A percentile compares a stretch with the other conserved stretches of the same genome.
Conservation (phyloP, 805 yeast species). For the Kodamaea fukazawae region DNA sequence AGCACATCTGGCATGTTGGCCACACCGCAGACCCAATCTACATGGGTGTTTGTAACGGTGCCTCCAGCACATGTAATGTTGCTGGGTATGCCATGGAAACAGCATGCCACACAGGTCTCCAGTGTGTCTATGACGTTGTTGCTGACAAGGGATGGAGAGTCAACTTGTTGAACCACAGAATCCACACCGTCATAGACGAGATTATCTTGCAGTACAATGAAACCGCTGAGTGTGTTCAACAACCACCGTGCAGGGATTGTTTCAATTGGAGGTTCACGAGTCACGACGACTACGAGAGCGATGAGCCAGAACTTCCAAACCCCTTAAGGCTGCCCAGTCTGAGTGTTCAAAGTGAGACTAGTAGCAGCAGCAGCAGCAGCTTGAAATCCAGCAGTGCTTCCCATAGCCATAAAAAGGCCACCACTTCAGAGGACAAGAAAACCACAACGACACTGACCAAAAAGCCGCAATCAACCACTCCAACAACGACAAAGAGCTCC, state of each 20-base stretch:
- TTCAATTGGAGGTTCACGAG: conserved; percentile 79
- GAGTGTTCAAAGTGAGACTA: not conserved
- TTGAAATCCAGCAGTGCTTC: not conserved
- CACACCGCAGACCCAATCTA: conserved; percentile 96
- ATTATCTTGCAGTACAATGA: conserved; percentile 68
- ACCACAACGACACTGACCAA: conserved; percentile 1
- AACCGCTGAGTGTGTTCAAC: conserved; percentile 69
- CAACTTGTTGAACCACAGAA: conserved; percentile 81
- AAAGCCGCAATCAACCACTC: not conserved
- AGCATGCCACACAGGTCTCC: conserved; percentile 85
- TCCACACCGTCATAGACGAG: conserved; percentile 85
- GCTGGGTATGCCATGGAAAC: conserved; percentile 98
- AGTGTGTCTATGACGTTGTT: conserved; percentile 87
- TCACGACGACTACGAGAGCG: conserved; percentile 41
- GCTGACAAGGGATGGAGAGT: conserved; percentile 90
- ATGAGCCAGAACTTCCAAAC: conserved; percentile 37
- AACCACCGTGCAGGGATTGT: conserved; percentile 88
- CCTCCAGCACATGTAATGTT: conserved; percentile 79
- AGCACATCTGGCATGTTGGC: conserved; percentile 92
- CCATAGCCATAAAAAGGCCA: not conserved
- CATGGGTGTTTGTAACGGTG: conserved; percentile 96
- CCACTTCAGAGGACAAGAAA: not conserved
- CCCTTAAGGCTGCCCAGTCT: conserved; percentile 30
- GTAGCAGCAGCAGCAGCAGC: conserved; percentile 11
- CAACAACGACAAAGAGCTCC: conserved; percentile 5